Conservation (phyloP, 352 stramenopile species). For the Elongisporangium anandrum region DNA sequence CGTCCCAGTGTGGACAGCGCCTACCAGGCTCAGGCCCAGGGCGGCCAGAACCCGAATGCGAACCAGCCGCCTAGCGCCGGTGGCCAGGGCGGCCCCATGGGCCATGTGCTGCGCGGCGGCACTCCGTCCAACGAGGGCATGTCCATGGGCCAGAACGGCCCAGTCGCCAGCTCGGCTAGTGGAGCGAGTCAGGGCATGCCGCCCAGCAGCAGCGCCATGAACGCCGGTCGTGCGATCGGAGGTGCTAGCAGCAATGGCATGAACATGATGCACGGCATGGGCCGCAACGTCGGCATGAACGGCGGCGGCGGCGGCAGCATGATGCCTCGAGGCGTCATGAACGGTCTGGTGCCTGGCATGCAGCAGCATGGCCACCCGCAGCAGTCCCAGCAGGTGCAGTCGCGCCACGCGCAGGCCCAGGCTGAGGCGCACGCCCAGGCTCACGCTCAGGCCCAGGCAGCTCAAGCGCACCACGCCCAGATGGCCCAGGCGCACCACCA, state of each 20-base stretch:
- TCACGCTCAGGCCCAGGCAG: conserved; percentile 57
- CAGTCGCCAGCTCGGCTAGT: conserved; percentile 28
- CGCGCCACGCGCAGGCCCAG: conserved; percentile 40
- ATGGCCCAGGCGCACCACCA: conserved; percentile 61
- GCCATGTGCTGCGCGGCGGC: conserved; percentile 42
- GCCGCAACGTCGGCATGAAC: conserved; percentile 47
- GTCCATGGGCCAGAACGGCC: conserved; percentile 34
- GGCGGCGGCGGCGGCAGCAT: conserved; percentile 47
- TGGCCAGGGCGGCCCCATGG: conserved; percentile 28
- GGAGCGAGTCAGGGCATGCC: conserved; percentile 19
- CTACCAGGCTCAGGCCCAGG: conserved; percentile 37
- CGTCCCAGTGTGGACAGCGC: conserved; percentile 55
- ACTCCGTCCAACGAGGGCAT: conserved; percentile 32
- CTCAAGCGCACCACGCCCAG: conserved; percentile 59
- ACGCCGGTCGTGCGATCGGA: conserved; percentile 28
- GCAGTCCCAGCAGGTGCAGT: conserved; percentile 45
- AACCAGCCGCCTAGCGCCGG: conserved; percentile 10
- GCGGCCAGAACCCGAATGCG: conserved; percentile 12
- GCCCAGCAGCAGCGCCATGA: conserved; percentile 40
- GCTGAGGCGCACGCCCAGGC: conserved; percentile 50
- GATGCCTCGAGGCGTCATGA: conserved; percentile 66
- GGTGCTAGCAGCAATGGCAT: conserved; percentile 41
- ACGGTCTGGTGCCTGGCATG: conserved; percentile 62
- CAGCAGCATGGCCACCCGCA: conserved; percentile 42
- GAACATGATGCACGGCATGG: conserved; percentile 70